These are phyloP conservation scores for Scutellaria minor DNA, from an alignment of 257 asterid species.

Conservation along the genomic window DNA sequence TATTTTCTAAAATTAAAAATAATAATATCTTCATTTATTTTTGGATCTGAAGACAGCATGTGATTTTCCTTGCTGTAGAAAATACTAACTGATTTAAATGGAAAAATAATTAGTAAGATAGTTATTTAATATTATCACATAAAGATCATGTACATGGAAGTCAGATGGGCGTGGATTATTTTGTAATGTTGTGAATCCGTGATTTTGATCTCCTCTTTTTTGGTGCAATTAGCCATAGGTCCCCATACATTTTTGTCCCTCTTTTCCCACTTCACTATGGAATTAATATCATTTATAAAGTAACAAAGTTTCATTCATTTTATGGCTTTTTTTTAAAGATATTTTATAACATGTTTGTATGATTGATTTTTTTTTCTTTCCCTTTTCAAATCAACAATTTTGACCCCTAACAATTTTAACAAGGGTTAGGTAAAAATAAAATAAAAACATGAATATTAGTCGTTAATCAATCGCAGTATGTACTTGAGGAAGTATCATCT, in stretches of 20 bases:
- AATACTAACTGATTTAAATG: not conserved
- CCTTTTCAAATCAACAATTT: too few relatives aligned
- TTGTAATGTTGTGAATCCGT: slow-evolving; percentile 20
- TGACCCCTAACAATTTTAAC: too few relatives aligned
- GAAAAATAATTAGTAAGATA: not conserved
- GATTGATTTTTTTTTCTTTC: too few relatives aligned
- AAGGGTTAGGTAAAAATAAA: too few relatives aligned
- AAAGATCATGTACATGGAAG: not conserved
- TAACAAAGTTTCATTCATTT: too few relatives aligned
- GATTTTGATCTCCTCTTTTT: slow-evolving; percentile 14
- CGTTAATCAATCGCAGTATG: too few relatives aligned
- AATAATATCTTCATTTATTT: not conserved
- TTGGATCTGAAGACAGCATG: not conserved
- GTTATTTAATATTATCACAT: not conserved
- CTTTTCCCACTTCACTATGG: not conserved
- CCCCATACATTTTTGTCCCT: slow-evolving; percentile 21
- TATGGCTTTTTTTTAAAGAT: too few relatives aligned
- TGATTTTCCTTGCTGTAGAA: not conserved
- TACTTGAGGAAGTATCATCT: too few relatives aligned
- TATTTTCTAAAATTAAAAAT: too few relatives aligned
- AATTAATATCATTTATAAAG: too few relatives aligned
- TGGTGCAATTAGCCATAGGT: slow-evolving; percentile 14
- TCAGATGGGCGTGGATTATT: slow-evolving; percentile 8
- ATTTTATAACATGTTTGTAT: too few relatives aligned
- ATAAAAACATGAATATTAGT: too few relatives aligned